These are phyloP conservation scores for Colletotrichum filicis DNA, from an alignment of 2,329 filamentous ascomycete species.

Conservation along the genomic window DNA sequence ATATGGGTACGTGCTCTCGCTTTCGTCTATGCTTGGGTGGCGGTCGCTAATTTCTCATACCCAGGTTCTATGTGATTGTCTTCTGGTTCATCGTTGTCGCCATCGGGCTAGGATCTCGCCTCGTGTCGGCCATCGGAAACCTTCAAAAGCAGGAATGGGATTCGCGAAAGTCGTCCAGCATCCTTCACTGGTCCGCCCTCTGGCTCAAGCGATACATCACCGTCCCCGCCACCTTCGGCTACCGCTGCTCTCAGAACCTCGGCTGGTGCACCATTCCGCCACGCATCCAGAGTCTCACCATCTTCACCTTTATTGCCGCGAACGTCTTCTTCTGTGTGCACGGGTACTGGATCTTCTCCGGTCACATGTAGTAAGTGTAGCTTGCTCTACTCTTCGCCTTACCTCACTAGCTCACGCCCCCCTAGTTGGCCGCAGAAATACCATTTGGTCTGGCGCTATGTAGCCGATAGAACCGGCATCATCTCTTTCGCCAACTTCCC, in stretches of 20 bases:
- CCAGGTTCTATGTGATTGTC: conserved; percentile 47
- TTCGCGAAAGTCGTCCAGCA: conserved; percentile 18
- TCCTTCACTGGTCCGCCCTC: conserved; percentile 15
- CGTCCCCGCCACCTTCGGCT: conserved; percentile 56
- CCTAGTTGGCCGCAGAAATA: conserved; percentile 46
- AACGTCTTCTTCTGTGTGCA: conserved; percentile 50
- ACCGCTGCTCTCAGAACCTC: conserved; percentile 53
- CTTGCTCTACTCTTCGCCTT: neutral
- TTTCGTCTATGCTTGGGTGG: neutral
- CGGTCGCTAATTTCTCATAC: neutral
- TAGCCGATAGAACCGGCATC: conserved; percentile 72
- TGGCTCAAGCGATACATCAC: conserved; percentile 49
- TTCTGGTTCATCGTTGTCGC: conserved; percentile 54
- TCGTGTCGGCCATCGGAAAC: conserved; percentile 30
- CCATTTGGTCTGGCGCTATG: conserved; percentile 60
- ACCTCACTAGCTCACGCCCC: neutral
- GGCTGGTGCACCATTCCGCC: conserved; percentile 58
- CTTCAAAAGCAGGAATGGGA: conserved; percentile 22
- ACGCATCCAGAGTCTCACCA: conserved; percentile 53
- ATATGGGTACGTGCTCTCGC: neutral
- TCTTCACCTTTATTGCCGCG: conserved; percentile 49
- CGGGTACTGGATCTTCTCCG: conserved; percentile 50
- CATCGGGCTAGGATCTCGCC: conserved; percentile 48
- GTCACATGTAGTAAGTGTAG: conserved; percentile 52
- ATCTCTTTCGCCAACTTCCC: conserved; percentile 73